phyloP scores from a whole-genome alignment of 805 yeast species.

The Metschnikowia hibisci region DNA sequence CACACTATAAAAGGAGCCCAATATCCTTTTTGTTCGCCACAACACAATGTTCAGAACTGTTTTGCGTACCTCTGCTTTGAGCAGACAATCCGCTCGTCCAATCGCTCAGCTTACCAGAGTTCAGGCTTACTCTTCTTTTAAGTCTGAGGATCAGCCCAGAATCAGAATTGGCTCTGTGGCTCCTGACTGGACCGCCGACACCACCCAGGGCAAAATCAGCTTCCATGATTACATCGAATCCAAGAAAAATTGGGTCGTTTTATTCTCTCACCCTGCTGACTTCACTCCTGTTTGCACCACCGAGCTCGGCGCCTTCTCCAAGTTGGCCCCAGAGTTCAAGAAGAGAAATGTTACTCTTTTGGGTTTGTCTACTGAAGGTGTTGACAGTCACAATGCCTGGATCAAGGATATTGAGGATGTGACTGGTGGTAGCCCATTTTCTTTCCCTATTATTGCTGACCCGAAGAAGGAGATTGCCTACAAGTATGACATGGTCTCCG shows the following conservation, averaged over 20 bases:
- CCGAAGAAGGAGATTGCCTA: constrained; percentile 56
- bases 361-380: constrained; percentile 64
- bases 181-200: constrained; percentile 62
- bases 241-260: constrained; percentile 51
- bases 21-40: not conserved
- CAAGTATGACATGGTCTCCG: constrained; percentile 67
- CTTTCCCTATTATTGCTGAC: constrained; percentile 70
- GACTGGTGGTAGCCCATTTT: constrained; percentile 46
- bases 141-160: constrained; percentile 39
- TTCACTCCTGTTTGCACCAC: constrained; percentile 80
- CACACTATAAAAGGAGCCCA: not conserved
- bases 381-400: constrained; percentile 63
- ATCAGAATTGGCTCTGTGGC: constrained; percentile 58
- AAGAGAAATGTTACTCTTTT: constrained; percentile 62
- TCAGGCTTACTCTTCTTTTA: constrained; percentile 24
- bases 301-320: constrained; percentile 72
- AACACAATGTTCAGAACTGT: constrained; percentile 14
- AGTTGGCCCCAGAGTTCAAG: constrained; percentile 64
- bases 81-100: constrained; percentile 13
- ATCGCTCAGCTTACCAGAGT: constrained; percentile 9
- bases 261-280: constrained; percentile 75
- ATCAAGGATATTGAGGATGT: constrained; percentile 68
- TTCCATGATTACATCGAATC: constrained; percentile 62
- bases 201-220: constrained; percentile 59
- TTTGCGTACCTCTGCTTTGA: constrained; percentile 11